Evolutionary conservation across 1,139 yeast species (phyloP).

Genomic region (Arxiozyma heterogenica): DNA sequence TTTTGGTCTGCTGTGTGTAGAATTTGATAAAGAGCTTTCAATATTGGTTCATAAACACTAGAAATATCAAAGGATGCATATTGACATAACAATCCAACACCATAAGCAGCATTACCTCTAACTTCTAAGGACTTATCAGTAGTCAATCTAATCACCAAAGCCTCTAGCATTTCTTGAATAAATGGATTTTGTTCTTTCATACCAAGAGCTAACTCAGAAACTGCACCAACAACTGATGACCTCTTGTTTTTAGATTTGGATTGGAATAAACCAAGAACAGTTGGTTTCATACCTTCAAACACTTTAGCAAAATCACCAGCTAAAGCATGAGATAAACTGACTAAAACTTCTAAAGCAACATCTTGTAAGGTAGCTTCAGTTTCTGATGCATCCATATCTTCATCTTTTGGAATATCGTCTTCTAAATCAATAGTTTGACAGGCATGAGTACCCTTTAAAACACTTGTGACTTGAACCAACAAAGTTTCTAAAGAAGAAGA

Average conservation of each 20-base stretch:
- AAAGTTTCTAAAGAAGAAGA: slow-evolving; percentile 55
- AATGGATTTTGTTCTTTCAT: slow-evolving; percentile 61
- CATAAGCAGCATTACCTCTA: slow-evolving; percentile 92
- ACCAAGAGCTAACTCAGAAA: slow-evolving; percentile 81
- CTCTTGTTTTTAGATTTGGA: slow-evolving; percentile 68
- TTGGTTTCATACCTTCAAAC: slow-evolving; percentile 64
- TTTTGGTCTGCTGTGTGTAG: slow-evolving; percentile 70
- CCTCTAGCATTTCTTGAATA: slow-evolving; percentile 59
- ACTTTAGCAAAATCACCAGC: slow-evolving; percentile 59
- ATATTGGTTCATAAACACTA: slow-evolving; percentile 55
- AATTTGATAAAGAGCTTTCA: slow-evolving; percentile 70
- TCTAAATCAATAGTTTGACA: slow-evolving; percentile 65
- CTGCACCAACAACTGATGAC: slow-evolving; percentile 76
- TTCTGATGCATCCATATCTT: slow-evolving; percentile 68
- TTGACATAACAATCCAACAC: slow-evolving; percentile 76
- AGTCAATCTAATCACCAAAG: slow-evolving; percentile 58
- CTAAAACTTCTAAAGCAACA: slow-evolving; percentile 76
- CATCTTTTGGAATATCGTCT: slow-evolving; percentile 42
- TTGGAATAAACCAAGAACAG: slow-evolving; percentile 50
- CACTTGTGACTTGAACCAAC: slow-evolving; percentile 59
- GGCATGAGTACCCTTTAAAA: slow-evolving; percentile 72
- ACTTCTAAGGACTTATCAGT: slow-evolving; percentile 81
- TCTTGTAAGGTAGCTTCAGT: slow-evolving; percentile 80
- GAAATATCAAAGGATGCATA: slow-evolving; percentile 51
- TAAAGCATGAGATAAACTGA: slow-evolving; percentile 63